Percentiles rank a stretch among this genome's conserved stretches.
Evolutionary conservation across 2,329 filamentous ascomycete genomes (phyloP).

Genomic region (Gnomoniopsis sp.): DNA sequence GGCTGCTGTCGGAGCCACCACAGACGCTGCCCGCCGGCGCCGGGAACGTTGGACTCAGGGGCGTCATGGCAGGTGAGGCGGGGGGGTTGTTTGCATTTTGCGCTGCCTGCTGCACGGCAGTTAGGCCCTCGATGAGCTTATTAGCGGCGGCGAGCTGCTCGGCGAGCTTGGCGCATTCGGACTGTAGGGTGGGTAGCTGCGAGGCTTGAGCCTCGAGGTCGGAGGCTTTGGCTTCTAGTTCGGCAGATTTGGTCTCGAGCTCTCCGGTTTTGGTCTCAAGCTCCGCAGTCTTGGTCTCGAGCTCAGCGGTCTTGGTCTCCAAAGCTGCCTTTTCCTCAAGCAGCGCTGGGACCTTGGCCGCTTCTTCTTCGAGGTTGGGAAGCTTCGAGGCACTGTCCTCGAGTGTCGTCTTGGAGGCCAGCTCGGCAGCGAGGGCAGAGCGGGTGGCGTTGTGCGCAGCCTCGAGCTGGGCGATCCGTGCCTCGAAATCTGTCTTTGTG

Average conservation of each 20-base stretch:
- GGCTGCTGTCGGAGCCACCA: conserved; percentile 7
- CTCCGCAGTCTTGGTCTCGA: conserved; percentile 3
- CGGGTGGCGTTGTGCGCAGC: background rate
- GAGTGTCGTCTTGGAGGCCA: conserved; percentile 5
- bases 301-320: conserved; percentile 3
- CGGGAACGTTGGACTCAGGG: conserved; percentile 5
- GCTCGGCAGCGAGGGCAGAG: conserved; percentile 7
- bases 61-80: background rate
- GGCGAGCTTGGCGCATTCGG: conserved; percentile 12
- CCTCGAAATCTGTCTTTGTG: background rate
- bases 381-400: conserved; percentile 1
- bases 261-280: background rate
- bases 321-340: conserved; percentile 6
- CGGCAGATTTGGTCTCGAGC: background rate
- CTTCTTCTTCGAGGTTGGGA: conserved; percentile 8
- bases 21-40: background rate
- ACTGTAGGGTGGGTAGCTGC: conserved; percentile 6
- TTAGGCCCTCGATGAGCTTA: conserved; percentile 16
- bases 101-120: conserved; percentile 6
- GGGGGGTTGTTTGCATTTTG: background rate
- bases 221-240: conserved; percentile 8
- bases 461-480: conserved; percentile 5
- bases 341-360: conserved; percentile 9
- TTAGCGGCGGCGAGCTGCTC: conserved; percentile 17
- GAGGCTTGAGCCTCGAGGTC: conserved; percentile 13